phyloP scores from a whole-genome alignment of 208 protist genomes.

The Lotmaria passim region DNA sequence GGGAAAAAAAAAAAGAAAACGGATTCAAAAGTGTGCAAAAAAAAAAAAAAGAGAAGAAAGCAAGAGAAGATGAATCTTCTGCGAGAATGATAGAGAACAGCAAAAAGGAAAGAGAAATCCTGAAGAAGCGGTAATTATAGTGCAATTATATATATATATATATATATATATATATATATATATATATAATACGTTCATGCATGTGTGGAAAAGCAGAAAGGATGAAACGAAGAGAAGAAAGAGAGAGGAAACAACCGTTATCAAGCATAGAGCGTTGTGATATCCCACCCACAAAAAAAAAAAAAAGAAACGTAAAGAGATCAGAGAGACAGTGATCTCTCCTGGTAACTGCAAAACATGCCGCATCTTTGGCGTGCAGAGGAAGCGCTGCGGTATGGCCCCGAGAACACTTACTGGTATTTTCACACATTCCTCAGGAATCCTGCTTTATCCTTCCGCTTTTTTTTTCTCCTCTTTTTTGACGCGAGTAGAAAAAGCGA shows the following conservation, averaged over 20 bases:
- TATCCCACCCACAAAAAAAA: neutral
- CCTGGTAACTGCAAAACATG: too few relatives aligned
- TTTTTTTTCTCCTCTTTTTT: too few relatives aligned
- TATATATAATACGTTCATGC: slow-evolving; percentile 12
- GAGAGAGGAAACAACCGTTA: neutral
- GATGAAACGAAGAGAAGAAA: neutral
- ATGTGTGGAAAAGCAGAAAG: neutral
- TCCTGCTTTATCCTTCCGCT: too few relatives aligned
- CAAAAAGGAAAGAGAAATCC: slow-evolving; percentile 1
- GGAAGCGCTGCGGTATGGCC: too few relatives aligned
- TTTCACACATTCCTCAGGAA: too few relatives aligned
- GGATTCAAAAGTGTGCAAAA: neutral
- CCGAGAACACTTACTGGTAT: too few relatives aligned
- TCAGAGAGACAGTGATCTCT: too few relatives aligned
- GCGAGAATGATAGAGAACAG: neutral
- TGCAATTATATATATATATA: neutral
- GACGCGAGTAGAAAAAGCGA: too few relatives aligned
- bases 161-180: slow-evolving; percentile 6
- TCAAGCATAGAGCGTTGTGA: neutral
- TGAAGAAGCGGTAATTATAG: neutral
- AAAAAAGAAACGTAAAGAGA: too few relatives aligned
- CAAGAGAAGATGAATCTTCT: neutral
- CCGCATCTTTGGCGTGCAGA: too few relatives aligned
- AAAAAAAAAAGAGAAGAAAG: neutral
- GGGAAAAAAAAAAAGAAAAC: slow-evolving; percentile 2